A percentile compares a stretch with the other conserved stretches of the same genome.
These are phyloP conservation scores for Arthrinium puccinioides DNA, from an alignment of 2,329 filamentous ascomycete genomes.

Conservation along the genomic window DNA sequence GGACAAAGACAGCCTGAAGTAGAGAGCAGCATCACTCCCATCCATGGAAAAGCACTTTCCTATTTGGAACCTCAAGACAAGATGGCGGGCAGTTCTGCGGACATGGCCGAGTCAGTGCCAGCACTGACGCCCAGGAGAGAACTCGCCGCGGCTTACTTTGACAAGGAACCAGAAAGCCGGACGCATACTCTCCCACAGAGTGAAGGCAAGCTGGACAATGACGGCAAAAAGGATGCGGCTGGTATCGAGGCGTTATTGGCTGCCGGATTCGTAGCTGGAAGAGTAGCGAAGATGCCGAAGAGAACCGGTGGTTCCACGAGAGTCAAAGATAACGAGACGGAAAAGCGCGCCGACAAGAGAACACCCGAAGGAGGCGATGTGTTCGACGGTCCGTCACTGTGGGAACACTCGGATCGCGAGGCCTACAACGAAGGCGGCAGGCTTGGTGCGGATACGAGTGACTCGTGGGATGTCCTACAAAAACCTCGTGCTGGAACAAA, in stretches of 20 bases:
- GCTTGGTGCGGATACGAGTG: too few relatives aligned
- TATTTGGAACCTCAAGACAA: too few relatives aligned
- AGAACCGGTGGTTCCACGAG: slow-evolving; percentile 26
- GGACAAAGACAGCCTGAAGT: background rate
- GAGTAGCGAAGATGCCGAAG: slow-evolving; percentile 26
- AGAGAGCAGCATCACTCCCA: too few relatives aligned
- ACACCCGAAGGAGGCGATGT: slow-evolving; percentile 31
- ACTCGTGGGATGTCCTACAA: too few relatives aligned
- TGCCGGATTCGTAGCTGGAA: slow-evolving; percentile 16
- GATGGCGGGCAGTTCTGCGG: too few relatives aligned
- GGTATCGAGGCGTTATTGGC: background rate
- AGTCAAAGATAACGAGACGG: slow-evolving; percentile 27
- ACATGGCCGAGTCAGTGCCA: background rate
- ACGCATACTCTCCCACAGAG: background rate
- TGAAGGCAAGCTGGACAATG: background rate
- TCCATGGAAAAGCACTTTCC: too few relatives aligned
- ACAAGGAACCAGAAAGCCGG: slow-evolving; percentile 1
- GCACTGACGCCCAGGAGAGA: background rate
- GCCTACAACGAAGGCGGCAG: too few relatives aligned
- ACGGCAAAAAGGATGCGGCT: slow-evolving; percentile 1
- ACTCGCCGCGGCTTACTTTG: slow-evolving; percentile 10
- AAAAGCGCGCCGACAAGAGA: slow-evolving; percentile 31
- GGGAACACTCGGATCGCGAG: too few relatives aligned
- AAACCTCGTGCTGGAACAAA: too few relatives aligned
- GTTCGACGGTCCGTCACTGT: too few relatives aligned